A percentile compares a stretch with the other conserved stretches of the same genome.
These are phyloP conservation scores for Diplodia intermedia DNA, from an alignment of 2,329 filamentous ascomycete species.

Conservation along the genomic window DNA sequence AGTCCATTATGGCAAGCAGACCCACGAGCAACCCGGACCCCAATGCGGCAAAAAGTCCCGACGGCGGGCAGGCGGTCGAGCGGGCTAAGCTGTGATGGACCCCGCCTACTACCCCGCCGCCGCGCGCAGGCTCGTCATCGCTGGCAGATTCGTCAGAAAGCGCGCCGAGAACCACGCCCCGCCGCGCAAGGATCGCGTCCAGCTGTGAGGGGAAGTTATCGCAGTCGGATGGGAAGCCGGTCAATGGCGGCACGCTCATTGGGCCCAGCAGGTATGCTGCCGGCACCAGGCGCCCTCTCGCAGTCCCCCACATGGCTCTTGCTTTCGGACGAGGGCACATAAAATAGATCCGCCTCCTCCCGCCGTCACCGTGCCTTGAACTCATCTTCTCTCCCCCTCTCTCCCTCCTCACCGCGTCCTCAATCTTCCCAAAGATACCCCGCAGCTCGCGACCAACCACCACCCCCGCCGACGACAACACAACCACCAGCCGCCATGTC, in stretches of 20 bases:
- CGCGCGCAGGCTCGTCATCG: constrained; percentile 22
- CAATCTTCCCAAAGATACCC: constrained; percentile 12
- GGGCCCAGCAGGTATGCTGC: not conserved
- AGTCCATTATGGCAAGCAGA: not conserved
- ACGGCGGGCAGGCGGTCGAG: not conserved
- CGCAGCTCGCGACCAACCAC: constrained; percentile 5
- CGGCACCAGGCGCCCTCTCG: constrained; percentile 1
- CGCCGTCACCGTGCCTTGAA: not conserved
- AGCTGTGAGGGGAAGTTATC: constrained; percentile 23
- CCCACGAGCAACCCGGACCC: constrained; percentile 7
- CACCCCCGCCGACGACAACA: constrained; percentile 9
- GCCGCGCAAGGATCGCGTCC: constrained; percentile 15
- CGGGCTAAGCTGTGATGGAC: constrained; percentile 12
- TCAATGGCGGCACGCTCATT: constrained; percentile 8
- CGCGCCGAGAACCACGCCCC: constrained; percentile 12
- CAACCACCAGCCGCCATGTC: constrained; percentile 50
- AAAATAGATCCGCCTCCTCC: constrained; percentile 24
- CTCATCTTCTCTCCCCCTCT: not conserved
- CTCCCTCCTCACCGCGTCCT: not conserved
- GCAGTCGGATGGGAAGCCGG: not conserved
- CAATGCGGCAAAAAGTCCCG: constrained; percentile 29
- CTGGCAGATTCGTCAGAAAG: constrained; percentile 24
- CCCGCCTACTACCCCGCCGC: constrained; percentile 31
- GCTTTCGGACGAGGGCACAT: constrained; percentile 23
- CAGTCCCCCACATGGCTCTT: constrained; percentile 31